Evolutionary conservation across 2,329 filamentous ascomycete species (phyloP), one percentile per base, ranked within the genome.

Genomic region (Aspergillus sp.): DNA sequence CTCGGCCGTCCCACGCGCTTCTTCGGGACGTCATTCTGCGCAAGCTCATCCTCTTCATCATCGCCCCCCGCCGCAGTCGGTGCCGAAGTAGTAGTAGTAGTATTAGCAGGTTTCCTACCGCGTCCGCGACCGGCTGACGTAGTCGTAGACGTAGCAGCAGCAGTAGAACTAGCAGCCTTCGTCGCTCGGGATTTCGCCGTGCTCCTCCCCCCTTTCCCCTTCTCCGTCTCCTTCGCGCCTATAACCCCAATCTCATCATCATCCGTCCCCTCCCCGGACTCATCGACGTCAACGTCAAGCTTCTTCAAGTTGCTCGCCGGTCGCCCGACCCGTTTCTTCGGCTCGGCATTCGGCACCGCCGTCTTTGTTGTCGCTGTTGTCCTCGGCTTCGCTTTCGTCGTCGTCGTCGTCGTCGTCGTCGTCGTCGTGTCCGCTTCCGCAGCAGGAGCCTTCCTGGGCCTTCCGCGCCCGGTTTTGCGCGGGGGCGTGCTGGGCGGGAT

Each of bases 31-130:
- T 49, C 43, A 11, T 38, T 31, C 33, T 45, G 42, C 8, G 47
- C 46, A 14, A 51, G 44, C 27, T 51, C 48, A 12, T 50, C 47
- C 7, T 51, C 47, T 8, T 46, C 44, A 30, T 48, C 48, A 20
- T 34, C 38, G 7, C 40, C 42, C 5, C 6, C 19, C 8, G 32
- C 33, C 2, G 24, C 26, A 12, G 8, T 28, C 24, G 7, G 30
- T n/a, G 28, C 33, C 6, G 34, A 24, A 4, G 35, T 29, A 4
- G 35, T 33, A 7, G 41, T 15, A 19, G 28, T 5, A 7, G 27
- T 29, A 29, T 32, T 32, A 24, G 42, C 30, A 8, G 42, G 8
- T 20, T 39, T 44, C 14, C 33, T 22, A 22, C 19, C 19, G 10
- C 19, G 19, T n/a, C n/a, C n/a, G n/a, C n/a, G n/a, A n/a, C n/a